Base-by-base conservation (phyloP, 306 rosid species). In the Quercus engelmannii region DNA sequence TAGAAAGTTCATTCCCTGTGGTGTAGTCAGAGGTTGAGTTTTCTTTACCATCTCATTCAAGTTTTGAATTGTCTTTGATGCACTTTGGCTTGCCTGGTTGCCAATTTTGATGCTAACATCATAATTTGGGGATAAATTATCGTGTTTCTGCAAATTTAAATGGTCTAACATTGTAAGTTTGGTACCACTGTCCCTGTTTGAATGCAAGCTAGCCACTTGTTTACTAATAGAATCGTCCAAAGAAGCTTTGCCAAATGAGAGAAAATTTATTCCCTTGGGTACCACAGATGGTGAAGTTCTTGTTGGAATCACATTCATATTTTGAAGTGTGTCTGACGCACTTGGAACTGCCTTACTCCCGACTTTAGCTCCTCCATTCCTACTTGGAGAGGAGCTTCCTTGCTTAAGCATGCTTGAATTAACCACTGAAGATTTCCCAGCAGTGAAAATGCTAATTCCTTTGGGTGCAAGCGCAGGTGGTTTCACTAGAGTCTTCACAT, bases 201-300 rank as follows among this genome's bases (percentile, higher is more conserved):
- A 69, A 69, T 78, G 33, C 83, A 85, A 84, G 82, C 76, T n/a
- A 21, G 62, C 73, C 46, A 81, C 21, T 67, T 76, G 82, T 78
- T 74, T 83, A 58, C 73, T 81, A 55, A 83, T 72, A 74, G 85
- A 80, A 78, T 79, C 79, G 30, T 74, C 77, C 20, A 54, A 55
- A 69, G 84, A 78, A 69, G 76, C 87, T 85, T 84, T 80, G 8
- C 90, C 92, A 80, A 94, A 90, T n/a, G 95, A 91, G 55, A 91
- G 86, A 79, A 92, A 91, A 75, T 85, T 87, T 19, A 87, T 73
- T 75, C 97, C 97, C 78, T 85, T 92, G 2, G 93, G 97, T 49
- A 87, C 79, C 56, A 51, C 76, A 35, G 68, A 49, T 4, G 87
- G 65, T 12, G 79, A 73, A 80, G 69, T 81, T 85, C 85, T 83